Evolutionary conservation across 257 asterid genomes (phyloP), one percentile per base, ranked within the genome.

Genomic region (Parsonsia alboflavescens): DNA sequence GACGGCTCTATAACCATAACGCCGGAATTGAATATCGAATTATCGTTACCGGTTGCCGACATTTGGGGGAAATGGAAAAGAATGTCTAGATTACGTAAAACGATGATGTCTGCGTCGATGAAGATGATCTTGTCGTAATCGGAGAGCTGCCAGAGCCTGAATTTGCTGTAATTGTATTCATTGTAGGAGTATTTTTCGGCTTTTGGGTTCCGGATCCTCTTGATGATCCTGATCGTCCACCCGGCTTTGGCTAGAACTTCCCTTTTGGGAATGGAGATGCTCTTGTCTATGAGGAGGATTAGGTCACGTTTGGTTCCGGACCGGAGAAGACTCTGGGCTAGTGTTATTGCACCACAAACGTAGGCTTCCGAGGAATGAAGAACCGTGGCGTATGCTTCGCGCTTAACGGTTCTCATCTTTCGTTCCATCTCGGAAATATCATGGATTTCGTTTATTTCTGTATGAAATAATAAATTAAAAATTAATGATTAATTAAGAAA

Each of bases 1-100:
- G 97, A 91, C 19, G 98, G 98, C 83, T 93, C 97, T 54, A 93
- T 78, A 21, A 91, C 89, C 97, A 93, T 91, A 1, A 93, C 45
- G 0, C 98, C 97, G 0, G 97, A 93, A 28, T 89, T 93, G 84
- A 93, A 93, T 3, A 93, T 82, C 13, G 88, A 88, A 1, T 84
- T 90, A 72, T 82, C 96, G 56, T 93, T 93, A 5, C 98, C 98
- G 4, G 85, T 71, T n/a, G 97, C 98, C 0, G 98, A 86, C 81
- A 91, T 88, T 48, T 91, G 93, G 7, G 97, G 98, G 67, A 89
- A 93, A 57, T 72, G 67, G 86, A 93, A 93, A 61, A 93, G 84
- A 45, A 88, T 44, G 46, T 91, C 98, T 1, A 90, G 78, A 81
- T 85, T 88, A 13, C 91, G 92, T 10, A 93, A 73, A 17, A 91